Evolutionary conservation across 768 basidiomycete genomes (phyloP).

Genomic region (Cystofilobasidium macerans): DNA sequence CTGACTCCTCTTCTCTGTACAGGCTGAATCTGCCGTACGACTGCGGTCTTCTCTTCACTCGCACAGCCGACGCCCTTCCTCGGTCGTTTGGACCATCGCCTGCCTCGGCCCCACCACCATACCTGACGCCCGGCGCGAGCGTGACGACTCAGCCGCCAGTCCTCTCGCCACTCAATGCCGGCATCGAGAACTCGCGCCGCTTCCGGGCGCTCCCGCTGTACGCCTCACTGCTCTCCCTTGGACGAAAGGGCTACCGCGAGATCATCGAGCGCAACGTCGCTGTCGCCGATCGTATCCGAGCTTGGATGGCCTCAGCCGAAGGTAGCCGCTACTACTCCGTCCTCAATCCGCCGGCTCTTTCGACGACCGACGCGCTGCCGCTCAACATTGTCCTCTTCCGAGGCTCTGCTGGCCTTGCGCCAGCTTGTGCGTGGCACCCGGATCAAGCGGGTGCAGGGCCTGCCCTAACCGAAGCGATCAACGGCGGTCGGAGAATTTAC

Average conservation of each 20-base stretch:
- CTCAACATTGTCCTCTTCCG: slow-evolving; percentile 41
- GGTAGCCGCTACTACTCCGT: slow-evolving; percentile 29
- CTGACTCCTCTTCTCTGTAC: neutral
- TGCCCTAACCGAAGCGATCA: slow-evolving; percentile 36
- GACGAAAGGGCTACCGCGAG: slow-evolving; percentile 39
- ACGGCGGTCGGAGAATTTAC: slow-evolving; percentile 38
- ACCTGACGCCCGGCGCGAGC: slow-evolving; percentile 33
- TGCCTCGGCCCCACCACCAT: slow-evolving; percentile 35
- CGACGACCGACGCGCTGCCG: slow-evolving; percentile 29
- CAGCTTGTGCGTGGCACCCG: slow-evolving; percentile 27
- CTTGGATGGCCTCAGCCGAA: slow-evolving; percentile 30
- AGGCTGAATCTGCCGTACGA: slow-evolving; percentile 43
- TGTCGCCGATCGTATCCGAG: slow-evolving; percentile 37
- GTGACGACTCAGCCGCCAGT: slow-evolving; percentile 22
- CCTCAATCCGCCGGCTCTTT: slow-evolving; percentile 29
- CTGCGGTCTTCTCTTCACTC: slow-evolving; percentile 41
- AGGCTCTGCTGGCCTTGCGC: slow-evolving; percentile 18
- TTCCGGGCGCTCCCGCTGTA: slow-evolving; percentile 42
- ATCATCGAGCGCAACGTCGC: slow-evolving; percentile 39
- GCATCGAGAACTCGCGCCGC: slow-evolving; percentile 42
- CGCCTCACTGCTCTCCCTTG: slow-evolving; percentile 39
- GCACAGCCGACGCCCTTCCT: slow-evolving; percentile 30
- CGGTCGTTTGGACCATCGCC: slow-evolving; percentile 39
- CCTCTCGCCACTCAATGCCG: slow-evolving; percentile 39
- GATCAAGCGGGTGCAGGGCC: slow-evolving; percentile 22